Base-by-base conservation (phyloP, 495 filamentous ascomycete genomes). In the Aspergillus panamensis region DNA sequence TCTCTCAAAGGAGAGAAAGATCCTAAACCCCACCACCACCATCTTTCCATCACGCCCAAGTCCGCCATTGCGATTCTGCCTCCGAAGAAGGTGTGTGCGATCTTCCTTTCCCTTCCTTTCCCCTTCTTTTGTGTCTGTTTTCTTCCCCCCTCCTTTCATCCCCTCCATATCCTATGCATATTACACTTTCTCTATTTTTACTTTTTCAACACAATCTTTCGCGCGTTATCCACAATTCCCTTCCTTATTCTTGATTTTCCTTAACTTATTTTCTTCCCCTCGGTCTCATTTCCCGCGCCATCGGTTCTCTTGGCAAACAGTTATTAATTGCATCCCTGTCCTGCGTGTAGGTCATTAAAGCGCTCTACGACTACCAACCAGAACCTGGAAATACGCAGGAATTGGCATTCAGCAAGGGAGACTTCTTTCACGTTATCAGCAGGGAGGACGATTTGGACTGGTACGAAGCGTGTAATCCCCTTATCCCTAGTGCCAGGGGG, bases 381-480 rank as follows among this genome's bases (percentile, higher is more conserved):
- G 80, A 86, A 66, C 84, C 80, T 33, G 73, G 81, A 13, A 72
- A 76, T 51, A 70, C 67, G 14, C 87, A 92, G 68, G 91, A 97
- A 76, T 80, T 98, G 63, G 86, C 86, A 61, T 98, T 98, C 73
- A 87, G 85, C 63, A 88, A 90, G 66, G 94, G 94, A 63, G 94
- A 98, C 69, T 98, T 97, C 74, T 96, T 98, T 72, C 93, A 97
- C 77, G 95, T 98, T 54, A 92, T 97, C 72, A 92, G 90, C 67
- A 88, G 93, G 66, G 94, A 97, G 76, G 86, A 97, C 79, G 92
- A 97, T 69, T 72, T 72, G 17, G 90, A 96, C 70, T 98, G 94
- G 94, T 98, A 97, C 80, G 94, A 97, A 77, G 94, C 94, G 16
- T 97, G 92, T 78, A 98, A 98, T 73, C 94, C 94, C 56, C 83